These are phyloP conservation scores for Aegilops sharonensis DNA, from an alignment of 176 grass and related monocot species.

Conservation along the genomic window DNA sequence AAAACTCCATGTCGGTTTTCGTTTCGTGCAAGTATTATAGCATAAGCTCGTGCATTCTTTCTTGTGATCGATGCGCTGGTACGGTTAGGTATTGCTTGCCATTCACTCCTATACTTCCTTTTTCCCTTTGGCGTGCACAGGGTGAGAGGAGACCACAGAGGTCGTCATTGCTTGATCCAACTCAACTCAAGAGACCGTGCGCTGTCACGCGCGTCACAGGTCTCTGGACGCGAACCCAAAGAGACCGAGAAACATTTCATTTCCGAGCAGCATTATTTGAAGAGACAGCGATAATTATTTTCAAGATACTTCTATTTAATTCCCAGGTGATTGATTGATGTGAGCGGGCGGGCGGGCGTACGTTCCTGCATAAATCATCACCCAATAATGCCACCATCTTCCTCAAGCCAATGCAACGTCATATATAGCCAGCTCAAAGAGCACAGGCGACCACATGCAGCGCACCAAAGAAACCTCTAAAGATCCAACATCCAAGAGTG, in stretches of 20 bases:
- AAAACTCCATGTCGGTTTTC: no score
- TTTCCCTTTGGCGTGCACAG: neutral
- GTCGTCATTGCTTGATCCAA: neutral
- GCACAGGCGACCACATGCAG: neutral
- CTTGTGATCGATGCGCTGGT: no score
- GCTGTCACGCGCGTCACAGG: neutral
- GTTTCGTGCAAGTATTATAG: no score
- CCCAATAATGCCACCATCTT: neutral
- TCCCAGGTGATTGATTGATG: neutral
- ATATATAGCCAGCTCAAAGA: neutral
- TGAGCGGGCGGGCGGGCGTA: neutral
- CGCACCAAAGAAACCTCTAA: neutral
- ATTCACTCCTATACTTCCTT: neutral
- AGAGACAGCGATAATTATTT: neutral
- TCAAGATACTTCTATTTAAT: neutral
- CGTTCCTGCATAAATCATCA: neutral
- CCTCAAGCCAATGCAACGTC: constrained; percentile 6
- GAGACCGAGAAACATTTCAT: no score
- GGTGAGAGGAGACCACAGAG: no score
- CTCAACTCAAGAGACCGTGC: neutral
- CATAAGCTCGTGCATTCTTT: no score
- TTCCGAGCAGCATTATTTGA: neutral
- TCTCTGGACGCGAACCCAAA: neutral
- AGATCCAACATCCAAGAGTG: neutral
- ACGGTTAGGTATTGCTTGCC: neutral